phyloP scores from a whole-genome alignment of 176 grass and related monocot genomes.

The Zea mays region DNA sequence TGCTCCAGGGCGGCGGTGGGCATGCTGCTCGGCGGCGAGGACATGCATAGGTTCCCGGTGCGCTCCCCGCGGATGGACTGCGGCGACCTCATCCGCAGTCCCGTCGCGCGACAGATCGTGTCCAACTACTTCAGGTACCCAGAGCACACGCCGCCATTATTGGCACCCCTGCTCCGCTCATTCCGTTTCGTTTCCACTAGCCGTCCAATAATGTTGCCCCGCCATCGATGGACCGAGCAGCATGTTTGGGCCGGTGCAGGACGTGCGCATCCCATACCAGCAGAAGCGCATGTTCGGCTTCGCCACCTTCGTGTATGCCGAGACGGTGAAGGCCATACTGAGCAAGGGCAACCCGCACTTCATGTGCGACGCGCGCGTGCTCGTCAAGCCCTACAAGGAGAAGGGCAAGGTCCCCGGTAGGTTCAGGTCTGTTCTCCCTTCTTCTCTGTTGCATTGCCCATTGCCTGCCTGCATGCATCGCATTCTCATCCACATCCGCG shows the following conservation, averaged over 20 bases:
- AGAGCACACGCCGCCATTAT: no score
- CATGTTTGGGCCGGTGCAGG: conserved; percentile 75
- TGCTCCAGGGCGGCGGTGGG: no score
- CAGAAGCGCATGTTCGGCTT: conserved; percentile 96
- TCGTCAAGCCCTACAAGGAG: conserved; percentile 97
- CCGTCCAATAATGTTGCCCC: conserved; percentile 13
- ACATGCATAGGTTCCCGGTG: no score
- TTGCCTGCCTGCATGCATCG: no score
- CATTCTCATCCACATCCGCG: no score
- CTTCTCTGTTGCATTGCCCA: no score
- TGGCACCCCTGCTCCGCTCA: neutral
- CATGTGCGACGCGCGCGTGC: conserved; percentile 75
- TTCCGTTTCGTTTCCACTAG: neutral
- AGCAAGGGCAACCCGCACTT: conserved; percentile 83
- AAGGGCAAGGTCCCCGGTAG: conserved; percentile 84
- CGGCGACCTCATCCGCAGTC: no score
- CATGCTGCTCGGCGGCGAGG: no score
- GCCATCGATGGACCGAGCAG: conserved; percentile 33
- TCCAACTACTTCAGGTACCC: no score
- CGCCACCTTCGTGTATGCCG: conserved; percentile 75
- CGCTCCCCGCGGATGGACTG: no score
- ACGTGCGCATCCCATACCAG: conserved; percentile 87
- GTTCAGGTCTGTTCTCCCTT: conserved; percentile 53
- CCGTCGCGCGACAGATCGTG: no score
- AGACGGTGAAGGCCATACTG: conserved; percentile 66